Base-by-base conservation (phyloP, 2,329 filamentous ascomycete genomes). In the Aspergillus awamori region DNA sequence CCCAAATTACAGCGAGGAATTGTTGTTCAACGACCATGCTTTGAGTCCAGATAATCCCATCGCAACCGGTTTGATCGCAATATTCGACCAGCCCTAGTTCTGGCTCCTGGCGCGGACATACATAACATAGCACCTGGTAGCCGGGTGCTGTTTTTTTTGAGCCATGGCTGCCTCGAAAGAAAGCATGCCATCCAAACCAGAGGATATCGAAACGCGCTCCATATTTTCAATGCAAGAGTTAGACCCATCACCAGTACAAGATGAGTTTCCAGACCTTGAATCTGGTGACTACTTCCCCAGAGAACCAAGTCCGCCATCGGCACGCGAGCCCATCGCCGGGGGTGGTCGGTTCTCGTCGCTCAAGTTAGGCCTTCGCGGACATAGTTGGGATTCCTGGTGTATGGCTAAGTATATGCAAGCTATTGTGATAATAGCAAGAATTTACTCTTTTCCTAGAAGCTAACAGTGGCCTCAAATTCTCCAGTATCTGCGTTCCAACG, bases 171-270 rank as follows among this genome's bases (percentile, higher is more conserved):
- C 64, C 10, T 43, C 51, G 17, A 53, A 57, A 36, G 63, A 60
- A 43, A 47, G 33, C 28, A 57, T 43, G 48, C 55, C 64, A 20
- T 67, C 60, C 61, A 72, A 66, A 11, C 64, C 64, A 38, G 68
- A 72, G 36, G 70, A 74, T 17, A 66, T 69, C 48, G 74, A 77
- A 43, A 70, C 73, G 38, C 74, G 67, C 69, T 87, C 87, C 39
- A 77, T 88, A 57, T 79, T 87, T 60, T 89, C 89, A 45, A 84
- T 97, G 60, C 84, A 89, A 55, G 87, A 94, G 72, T 82, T 97
- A 63, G 93, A 96, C 57, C 93, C 93, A 3, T 87, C 88, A 22
- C 93, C 93, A 0, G 91, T 96, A 47, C 89, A 88, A 57, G 83
- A 87, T 60, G 76, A 73, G 43, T 69, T 68, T 15, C 69, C 71